These are phyloP conservation scores for Metarhizium robertsii DNA, from an alignment of 2,329 filamentous ascomycete genomes.

Conservation along the genomic window DNA sequence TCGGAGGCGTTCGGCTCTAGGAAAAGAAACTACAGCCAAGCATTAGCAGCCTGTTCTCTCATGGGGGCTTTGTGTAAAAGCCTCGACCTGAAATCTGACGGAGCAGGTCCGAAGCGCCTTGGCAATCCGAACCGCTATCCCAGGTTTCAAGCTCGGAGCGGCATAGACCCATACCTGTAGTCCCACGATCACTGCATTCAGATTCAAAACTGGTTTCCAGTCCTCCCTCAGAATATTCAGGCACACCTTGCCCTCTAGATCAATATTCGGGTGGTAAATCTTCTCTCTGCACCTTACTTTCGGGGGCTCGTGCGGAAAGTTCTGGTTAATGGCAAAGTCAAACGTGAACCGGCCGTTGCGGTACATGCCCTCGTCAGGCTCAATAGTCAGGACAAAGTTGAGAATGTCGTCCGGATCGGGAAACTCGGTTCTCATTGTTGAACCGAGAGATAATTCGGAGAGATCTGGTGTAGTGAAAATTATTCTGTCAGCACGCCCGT, in stretches of 20 bases:
- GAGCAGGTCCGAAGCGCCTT: not conserved
- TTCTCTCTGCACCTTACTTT: constrained; percentile 97
- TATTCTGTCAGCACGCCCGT: not conserved
- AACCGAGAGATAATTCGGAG: constrained; percentile 67
- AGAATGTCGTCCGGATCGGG: constrained; percentile 78
- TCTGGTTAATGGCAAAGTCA: constrained; percentile 84
- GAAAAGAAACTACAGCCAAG: constrained; percentile 68
- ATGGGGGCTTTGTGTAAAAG: not conserved
- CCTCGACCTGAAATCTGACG: not conserved
- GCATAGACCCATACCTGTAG: constrained; percentile 53
- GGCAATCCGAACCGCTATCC: not conserved
- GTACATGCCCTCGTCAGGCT: constrained; percentile 82
- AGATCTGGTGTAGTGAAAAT: constrained; percentile 46
- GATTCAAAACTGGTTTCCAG: constrained; percentile 96
- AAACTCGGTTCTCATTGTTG: constrained; percentile 74
- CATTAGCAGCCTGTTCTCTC: constrained; percentile 10
- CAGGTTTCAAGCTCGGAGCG: not conserved
- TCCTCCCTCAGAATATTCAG: constrained; percentile 95
- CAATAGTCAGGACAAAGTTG: constrained; percentile 72
- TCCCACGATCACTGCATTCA: constrained; percentile 94
- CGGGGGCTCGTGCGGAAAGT: constrained; percentile 93
- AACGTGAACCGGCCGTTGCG: constrained; percentile 82
- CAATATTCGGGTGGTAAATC: constrained; percentile 99
- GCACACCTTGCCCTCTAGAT: constrained; percentile 95
- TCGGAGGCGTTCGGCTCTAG: constrained; percentile 95